Conservation (phyloP, 495 filamentous ascomycete species). For the Talaromyces thailandensis region DNA sequence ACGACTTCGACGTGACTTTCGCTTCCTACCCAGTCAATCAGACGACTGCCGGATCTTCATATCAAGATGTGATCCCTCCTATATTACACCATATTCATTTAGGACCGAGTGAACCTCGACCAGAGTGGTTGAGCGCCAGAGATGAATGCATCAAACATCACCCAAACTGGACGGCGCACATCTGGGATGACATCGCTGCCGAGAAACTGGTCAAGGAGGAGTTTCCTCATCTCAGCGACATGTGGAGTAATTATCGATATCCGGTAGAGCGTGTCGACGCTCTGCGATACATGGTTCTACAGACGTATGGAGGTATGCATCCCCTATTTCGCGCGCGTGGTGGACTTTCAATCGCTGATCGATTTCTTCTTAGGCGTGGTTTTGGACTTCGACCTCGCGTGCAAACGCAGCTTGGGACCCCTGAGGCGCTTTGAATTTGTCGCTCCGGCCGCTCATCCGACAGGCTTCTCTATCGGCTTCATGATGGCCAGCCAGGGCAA, state of each 20-base stretch:
- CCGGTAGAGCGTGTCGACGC: constrained; percentile 64
- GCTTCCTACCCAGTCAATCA: constrained; percentile 23
- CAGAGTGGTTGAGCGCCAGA: constrained; percentile 22
- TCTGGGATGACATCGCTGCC: constrained; percentile 57
- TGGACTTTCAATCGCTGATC: background rate
- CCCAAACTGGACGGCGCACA: constrained; percentile 24
- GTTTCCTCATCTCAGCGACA: constrained; percentile 62
- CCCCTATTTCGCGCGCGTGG: background rate
- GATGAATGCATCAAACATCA: constrained; percentile 27
- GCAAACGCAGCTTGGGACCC: constrained; percentile 26
- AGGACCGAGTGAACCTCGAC: constrained; percentile 13
- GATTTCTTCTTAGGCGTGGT: constrained; percentile 17
- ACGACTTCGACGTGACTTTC: constrained; percentile 31
- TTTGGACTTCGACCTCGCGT: constrained; percentile 34
- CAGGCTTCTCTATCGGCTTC: constrained; percentile 32
- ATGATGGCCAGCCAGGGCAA: constrained; percentile 30
- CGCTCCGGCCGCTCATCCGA: constrained; percentile 26
- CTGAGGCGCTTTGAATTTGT: constrained; percentile 31
- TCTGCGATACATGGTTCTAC: constrained; percentile 63
- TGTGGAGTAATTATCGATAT: constrained; percentile 55
- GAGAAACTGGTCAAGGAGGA: constrained; percentile 48
- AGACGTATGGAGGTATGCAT: constrained; percentile 53
- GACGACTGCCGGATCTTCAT: constrained; percentile 14
- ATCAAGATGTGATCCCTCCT: constrained; percentile 23
- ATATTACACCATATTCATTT: constrained; percentile 31